Evolutionary conservation across 805 yeast species (phyloP).

Genomic region (Monosporozyma servazzii): DNA sequence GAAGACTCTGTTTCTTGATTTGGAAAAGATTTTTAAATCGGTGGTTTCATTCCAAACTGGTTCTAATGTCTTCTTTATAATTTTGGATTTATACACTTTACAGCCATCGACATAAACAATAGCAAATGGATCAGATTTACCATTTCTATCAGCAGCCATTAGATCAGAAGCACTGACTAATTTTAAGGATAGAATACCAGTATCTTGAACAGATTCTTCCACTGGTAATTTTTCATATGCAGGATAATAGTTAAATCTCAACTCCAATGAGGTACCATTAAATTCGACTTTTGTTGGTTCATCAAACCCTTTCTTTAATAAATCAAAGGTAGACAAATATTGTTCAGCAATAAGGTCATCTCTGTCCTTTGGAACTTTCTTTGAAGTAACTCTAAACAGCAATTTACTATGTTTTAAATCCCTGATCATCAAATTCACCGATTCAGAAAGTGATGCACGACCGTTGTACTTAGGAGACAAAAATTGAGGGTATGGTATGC

Average conservation of each 20-base stretch:
- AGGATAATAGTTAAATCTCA: conserved; percentile 56
- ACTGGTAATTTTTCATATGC: conserved; percentile 43
- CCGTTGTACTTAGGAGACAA: conserved; percentile 42
- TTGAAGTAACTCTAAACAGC: conserved; percentile 49
- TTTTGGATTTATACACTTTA: conserved; percentile 48
- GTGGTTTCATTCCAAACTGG: conserved; percentile 72
- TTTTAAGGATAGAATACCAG: conserved; percentile 52
- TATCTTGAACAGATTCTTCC: conserved; percentile 56
- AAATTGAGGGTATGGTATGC: conserved; percentile 49
- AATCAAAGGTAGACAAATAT: conserved; percentile 40
- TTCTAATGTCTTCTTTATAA: conserved; percentile 54
- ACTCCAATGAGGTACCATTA: conserved; percentile 33
- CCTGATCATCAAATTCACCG: conserved; percentile 55
- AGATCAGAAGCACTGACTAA: conserved; percentile 48
- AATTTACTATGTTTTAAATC: conserved; percentile 56
- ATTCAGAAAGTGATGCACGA: conserved; percentile 37
- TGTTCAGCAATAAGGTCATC: conserved; percentile 46
- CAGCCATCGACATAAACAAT: conserved; percentile 45
- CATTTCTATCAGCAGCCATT: conserved; percentile 56
- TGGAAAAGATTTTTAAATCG: conserved; percentile 52
- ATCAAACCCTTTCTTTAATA: conserved; percentile 42
- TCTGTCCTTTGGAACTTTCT: conserved; percentile 36
- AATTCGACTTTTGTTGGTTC: conserved; percentile 41
- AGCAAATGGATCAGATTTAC: conserved; percentile 68
- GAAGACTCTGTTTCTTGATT: conserved; percentile 42